Evolutionary conservation across 306 rosid genomes (phyloP).

Genomic region (Lotus japonicus): DNA sequence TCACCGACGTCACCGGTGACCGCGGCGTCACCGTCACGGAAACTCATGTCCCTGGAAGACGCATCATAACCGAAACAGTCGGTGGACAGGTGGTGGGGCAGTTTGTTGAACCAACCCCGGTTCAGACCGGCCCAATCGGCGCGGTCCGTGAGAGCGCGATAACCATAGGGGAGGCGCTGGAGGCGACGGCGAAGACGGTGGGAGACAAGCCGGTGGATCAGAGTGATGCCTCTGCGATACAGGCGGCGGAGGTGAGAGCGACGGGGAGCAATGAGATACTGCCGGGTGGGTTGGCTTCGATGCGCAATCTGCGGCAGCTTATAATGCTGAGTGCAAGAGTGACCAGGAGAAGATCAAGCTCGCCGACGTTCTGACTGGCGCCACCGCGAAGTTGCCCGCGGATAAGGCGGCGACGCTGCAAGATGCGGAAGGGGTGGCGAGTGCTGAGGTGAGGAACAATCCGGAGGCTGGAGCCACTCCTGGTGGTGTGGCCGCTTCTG

Average conservation of each 20-base stretch:
- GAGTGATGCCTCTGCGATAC: constrained; percentile 61
- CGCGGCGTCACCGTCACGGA: constrained; percentile 55
- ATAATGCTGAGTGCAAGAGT: constrained; percentile 28
- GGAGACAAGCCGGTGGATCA: constrained; percentile 54
- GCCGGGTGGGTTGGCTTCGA: constrained; percentile 51
- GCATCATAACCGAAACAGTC: constrained; percentile 54
- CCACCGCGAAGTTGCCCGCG: constrained; percentile 38
- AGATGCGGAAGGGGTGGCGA: constrained; percentile 59
- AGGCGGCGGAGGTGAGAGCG: constrained; percentile 67
- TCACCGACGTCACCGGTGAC: constrained; percentile 35
- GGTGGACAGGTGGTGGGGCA: constrained; percentile 75
- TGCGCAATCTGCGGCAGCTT: constrained; percentile 58
- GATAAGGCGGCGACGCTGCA: constrained; percentile 49
- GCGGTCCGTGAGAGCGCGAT: constrained; percentile 19
- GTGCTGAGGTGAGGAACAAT: constrained; percentile 59
- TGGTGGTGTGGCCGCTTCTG: constrained; percentile 69
- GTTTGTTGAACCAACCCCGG: constrained; percentile 31
- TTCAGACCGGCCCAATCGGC: background rate
- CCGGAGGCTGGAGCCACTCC: constrained; percentile 28
- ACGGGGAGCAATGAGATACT: constrained; percentile 39
- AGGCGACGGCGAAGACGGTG: constrained; percentile 43
- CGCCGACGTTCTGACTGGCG: constrained; percentile 40
- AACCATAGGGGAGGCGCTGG: constrained; percentile 77
- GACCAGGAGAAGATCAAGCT: constrained; percentile 52
- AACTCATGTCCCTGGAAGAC: constrained; percentile 43